Evolutionary conservation across 306 rosid species (phyloP).

Genomic region (Fagus sylvatica): DNA sequence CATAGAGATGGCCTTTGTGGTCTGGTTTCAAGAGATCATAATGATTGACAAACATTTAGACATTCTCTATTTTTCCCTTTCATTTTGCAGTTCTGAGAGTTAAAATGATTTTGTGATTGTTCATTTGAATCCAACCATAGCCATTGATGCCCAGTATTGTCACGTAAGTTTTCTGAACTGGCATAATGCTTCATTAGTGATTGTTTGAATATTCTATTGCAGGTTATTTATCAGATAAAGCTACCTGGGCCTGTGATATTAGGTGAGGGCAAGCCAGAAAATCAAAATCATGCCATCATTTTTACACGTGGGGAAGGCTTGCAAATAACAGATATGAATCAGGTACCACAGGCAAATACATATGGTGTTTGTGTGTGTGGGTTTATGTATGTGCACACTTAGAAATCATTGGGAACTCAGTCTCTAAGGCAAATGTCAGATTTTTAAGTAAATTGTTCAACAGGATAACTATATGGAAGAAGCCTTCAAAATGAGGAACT

Average conservation of each 20-base stretch:
- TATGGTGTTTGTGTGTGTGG: neutral
- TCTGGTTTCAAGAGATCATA: neutral
- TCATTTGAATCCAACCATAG: neutral
- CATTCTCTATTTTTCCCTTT: constrained; percentile 9
- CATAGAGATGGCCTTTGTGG: neutral
- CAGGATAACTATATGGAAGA: constrained; percentile 98
- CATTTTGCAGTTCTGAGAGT: neutral
- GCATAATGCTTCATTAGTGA: constrained; percentile 23
- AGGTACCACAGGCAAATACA: constrained; percentile 46
- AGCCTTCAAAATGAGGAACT: constrained; percentile 98
- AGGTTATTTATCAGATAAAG: constrained; percentile 84
- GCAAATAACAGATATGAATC: constrained; percentile 98
- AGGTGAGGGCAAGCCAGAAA: constrained; percentile 98
- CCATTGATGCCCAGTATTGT: neutral
- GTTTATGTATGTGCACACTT: neutral
- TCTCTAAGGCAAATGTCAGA: neutral
- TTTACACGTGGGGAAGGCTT: constrained; percentile 98
- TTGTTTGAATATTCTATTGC: constrained; percentile 29
- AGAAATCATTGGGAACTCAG: too few relatives aligned
- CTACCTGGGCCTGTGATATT: constrained; percentile 91
- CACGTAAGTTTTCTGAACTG: neutral
- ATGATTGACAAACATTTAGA: neutral
- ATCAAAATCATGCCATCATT: constrained; percentile 97
- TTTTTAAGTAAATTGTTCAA: constrained; percentile 28
- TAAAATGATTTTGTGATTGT: neutral